Conservation (phyloP, 2,329 filamentous ascomycete genomes). For the Phialocephala sp. region DNA sequence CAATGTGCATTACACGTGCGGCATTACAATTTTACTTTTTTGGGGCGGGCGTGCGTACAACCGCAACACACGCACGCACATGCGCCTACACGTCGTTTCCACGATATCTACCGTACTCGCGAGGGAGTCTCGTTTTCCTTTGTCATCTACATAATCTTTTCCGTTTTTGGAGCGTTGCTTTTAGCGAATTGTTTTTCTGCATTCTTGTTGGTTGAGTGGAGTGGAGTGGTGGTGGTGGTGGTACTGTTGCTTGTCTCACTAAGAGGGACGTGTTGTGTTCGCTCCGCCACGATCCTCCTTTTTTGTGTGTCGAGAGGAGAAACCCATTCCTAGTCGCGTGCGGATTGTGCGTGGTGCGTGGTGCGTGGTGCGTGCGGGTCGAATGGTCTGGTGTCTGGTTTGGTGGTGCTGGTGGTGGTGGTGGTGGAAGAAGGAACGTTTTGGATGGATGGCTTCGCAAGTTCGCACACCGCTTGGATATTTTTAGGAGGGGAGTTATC, state of each 20-base stretch:
- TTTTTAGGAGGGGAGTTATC: background rate
- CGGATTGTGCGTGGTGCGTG: too few species aligned
- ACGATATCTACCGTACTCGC: background rate
- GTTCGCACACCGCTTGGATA: background rate
- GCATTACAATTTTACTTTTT: background rate
- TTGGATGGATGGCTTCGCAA: background rate
- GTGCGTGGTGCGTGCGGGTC: background rate
- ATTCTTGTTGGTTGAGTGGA: background rate
- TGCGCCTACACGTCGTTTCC: constrained; percentile 6
- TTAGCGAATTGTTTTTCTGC: constrained; percentile 8
- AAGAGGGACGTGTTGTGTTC: background rate
- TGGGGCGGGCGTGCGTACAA: background rate
- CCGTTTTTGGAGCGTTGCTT: background rate
- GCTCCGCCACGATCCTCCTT: background rate
- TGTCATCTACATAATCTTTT: background rate
- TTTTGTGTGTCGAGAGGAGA: constrained; percentile 1
- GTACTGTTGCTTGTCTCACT: background rate
- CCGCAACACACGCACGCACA: too few species aligned
- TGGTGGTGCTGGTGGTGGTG: background rate
- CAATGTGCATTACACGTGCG: constrained; percentile 20
- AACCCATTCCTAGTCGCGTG: background rate
- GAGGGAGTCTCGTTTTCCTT: background rate
- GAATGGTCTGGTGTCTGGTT: background rate
- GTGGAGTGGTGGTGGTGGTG: background rate
- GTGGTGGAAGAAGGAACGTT: background rate